Evolutionary conservation across 108 stramenopile genomes (phyloP), one percentile per base, ranked within the genome.

Genomic region (Discostella stelligeroides): DNA sequence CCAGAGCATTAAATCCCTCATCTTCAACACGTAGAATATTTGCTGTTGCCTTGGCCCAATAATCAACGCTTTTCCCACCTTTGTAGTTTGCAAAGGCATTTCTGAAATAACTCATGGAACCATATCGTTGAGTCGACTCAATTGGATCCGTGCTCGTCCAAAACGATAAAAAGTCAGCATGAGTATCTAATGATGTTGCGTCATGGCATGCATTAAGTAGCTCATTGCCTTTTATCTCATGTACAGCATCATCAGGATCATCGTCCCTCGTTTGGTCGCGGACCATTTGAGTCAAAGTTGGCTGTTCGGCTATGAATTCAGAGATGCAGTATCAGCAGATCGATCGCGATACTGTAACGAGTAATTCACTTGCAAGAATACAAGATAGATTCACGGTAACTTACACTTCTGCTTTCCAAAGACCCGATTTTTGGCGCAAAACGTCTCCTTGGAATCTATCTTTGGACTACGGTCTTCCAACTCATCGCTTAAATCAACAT

Each of bases 351-450:
- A 1, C 1, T 56, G 14, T 30, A 0, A 10, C 24, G 29, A 7
- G 28, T 28, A n/a, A 25, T 18, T 34, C 13, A 49, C 15, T 17
- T 21, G 10, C 41, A 40, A 63, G 20, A 38, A 15, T 1, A 60
- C 34, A 60, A n/a, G n/a, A n/a, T 18, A 34, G 48, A 41, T 7
- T 14, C 9, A 39, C 34, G 1, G 34, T 20, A 41, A 71, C 70
- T 47, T 54, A 71, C 70, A 34, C 39, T 58, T 64, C 18, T 56
- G 45, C 43, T 64, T 60, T 47, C 75, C 68, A 64, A 76, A 76
- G n/a, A 63, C 38, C 21, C 18, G 53, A 57, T 4, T 47, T 38
- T 55, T 37, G 23, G 43, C 68, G 9, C 55, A 53, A 9, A 18
- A 39, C 40, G 68, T 63, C 12, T 76, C 55, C 49, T 57, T 39